These are phyloP conservation scores for Populus hybrid DNA, from an alignment of 441 rosid genomes.

Conservation along the genomic window DNA sequence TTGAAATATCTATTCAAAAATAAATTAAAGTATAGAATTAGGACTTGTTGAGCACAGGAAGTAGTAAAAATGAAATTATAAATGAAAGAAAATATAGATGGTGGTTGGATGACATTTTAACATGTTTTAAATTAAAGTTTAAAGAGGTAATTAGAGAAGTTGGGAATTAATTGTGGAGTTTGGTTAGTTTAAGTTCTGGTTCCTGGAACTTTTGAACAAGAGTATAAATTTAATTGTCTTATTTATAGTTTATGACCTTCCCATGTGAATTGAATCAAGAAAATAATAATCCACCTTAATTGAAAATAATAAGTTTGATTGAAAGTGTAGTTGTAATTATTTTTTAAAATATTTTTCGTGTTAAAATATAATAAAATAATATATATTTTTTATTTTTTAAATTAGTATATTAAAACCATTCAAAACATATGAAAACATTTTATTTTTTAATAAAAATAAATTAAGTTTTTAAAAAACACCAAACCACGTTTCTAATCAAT, in stretches of 20 bases:
- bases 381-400: too few species aligned
- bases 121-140: background rate
- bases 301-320: background rate
- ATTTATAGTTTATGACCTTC: background rate
- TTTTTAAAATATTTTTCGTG: too few species aligned
- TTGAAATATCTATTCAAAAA: too few species aligned
- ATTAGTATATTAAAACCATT: too few species aligned
- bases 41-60: background rate
- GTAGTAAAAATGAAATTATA: too few species aligned
- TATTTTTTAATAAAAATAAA: too few species aligned
- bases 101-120: background rate
- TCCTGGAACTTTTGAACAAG: background rate
- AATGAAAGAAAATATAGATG: background rate
- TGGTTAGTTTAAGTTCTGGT: background rate
- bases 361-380: too few species aligned
- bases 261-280: background rate
- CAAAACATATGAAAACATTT: too few species aligned
- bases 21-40: too few species aligned
- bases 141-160: background rate
- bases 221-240: background rate
- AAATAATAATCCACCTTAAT: background rate
- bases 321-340: rapidly evolving
- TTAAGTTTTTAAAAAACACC: too few species aligned
- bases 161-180: background rate
- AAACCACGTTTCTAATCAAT: too few species aligned